Conservation (phyloP, 805 yeast genomes). For the Wickerhamomyces chambardii region DNA sequence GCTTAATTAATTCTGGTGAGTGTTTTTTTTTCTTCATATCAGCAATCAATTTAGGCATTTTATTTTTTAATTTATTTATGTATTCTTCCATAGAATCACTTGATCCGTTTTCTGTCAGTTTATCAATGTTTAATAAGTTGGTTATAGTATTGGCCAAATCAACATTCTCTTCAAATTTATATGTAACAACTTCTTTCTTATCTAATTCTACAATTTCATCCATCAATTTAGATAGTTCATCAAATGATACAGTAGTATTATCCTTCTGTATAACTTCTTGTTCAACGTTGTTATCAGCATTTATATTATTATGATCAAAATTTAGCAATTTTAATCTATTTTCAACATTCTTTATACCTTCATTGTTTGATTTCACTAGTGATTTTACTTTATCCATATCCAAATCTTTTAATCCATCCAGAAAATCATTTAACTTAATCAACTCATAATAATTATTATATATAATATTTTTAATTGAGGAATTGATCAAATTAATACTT, state of each 20-base stretch:
- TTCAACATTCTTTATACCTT: background rate
- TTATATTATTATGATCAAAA: background rate
- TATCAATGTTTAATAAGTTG: background rate
- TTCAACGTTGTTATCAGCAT: background rate
- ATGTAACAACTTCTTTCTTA: background rate
- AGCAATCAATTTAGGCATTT: slow-evolving; percentile 5
- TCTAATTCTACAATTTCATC: slow-evolving; percentile 12
- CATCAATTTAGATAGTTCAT: slow-evolving; percentile 11
- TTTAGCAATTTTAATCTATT: slow-evolving; percentile 1
- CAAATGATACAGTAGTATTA: slow-evolving; percentile 1
- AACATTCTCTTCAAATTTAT: background rate
- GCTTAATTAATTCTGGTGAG: background rate
- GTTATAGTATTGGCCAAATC: background rate
- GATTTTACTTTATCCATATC: slow-evolving; percentile 4
- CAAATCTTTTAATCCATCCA: slow-evolving; percentile 26
- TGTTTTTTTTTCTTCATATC: background rate
- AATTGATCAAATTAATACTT: slow-evolving; percentile 41
- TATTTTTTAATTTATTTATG: background rate
- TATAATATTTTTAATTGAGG: slow-evolving; percentile 59
- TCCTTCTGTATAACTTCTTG: background rate
- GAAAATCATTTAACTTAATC: slow-evolving; percentile 54
- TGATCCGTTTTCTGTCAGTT: slow-evolving; percentile 1
- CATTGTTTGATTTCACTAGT: background rate
- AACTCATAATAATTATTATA: slow-evolving; percentile 71
- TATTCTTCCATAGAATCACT: slow-evolving; percentile 2